A percentile compares a stretch with the other conserved stretches of the same genome.
Conservation (phyloP, 192 early-diverging fungal species). For the Umbelopsis sp. region DNA sequence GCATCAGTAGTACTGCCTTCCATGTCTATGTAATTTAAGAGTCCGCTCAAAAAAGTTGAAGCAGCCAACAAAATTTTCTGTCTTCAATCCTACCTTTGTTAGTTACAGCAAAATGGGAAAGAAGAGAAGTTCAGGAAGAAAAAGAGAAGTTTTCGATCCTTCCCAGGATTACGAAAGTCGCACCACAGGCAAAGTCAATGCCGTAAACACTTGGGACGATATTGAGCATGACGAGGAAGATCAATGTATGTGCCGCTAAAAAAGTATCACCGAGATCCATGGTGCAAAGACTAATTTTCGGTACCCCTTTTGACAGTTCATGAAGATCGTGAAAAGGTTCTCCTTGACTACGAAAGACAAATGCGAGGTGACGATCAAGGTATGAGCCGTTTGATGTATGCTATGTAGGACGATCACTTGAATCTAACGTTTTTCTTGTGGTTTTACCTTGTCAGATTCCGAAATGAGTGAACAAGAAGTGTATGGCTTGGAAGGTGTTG, state of each 20-base stretch:
- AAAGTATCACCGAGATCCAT: not conserved
- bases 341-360: conserved; percentile 43
- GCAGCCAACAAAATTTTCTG: conserved; percentile 9
- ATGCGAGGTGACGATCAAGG: conserved; percentile 23
- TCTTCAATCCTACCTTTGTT: not conserved
- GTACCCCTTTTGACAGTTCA: conserved; percentile 31
- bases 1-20: no score
- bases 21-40: not conserved
- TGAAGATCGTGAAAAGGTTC: conserved; percentile 54
- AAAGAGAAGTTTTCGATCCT: conserved; percentile 9
- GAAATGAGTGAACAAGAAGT: conserved; percentile 80
- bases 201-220: conserved; percentile 72
- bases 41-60: not conserved
- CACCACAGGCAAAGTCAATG: conserved; percentile 52
- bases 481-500: conserved; percentile 71
- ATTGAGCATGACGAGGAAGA: conserved; percentile 78
- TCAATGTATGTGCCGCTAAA: conserved; percentile 56
- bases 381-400: not conserved
- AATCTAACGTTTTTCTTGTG: conserved; percentile 7
- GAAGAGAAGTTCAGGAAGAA: conserved; percentile 9
- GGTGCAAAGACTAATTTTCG: not conserved
- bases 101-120: not conserved
- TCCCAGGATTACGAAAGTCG: conserved; percentile 10
- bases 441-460: conserved; percentile 44
- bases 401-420: not conserved